A percentile compares a stretch with the other conserved stretches of the same genome.
These are phyloP conservation scores for Kwoniella europaea DNA, from an alignment of 768 basidiomycete species.

Conservation along the genomic window DNA sequence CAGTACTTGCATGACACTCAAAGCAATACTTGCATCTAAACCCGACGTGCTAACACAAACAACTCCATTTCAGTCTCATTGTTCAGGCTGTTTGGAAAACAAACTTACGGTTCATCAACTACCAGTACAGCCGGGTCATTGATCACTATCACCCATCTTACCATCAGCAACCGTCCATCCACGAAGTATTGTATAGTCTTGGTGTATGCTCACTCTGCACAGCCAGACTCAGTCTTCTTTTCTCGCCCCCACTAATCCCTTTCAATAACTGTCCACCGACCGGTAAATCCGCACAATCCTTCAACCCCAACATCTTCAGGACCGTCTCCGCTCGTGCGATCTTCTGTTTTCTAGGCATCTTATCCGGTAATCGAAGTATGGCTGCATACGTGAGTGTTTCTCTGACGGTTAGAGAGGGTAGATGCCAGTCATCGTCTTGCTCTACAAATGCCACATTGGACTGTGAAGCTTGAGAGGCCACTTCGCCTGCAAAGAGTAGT, in stretches of 20 bases:
- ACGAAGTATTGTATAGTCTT: too few relatives aligned
- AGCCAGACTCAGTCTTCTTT: constrained; percentile 62
- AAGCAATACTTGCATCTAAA: constrained; percentile 62
- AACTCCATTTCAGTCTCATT: not conserved
- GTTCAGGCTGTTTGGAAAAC: too few relatives aligned
- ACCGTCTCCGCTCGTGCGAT: constrained; percentile 63
- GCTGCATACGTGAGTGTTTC: constrained; percentile 60
- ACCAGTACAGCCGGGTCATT: constrained; percentile 60
- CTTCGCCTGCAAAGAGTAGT: constrained; percentile 52
- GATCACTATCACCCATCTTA: too few relatives aligned
- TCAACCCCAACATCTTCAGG: constrained; percentile 61
- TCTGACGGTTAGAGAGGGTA: constrained; percentile 57
- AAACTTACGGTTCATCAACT: constrained; percentile 57
- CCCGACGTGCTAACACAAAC: constrained; percentile 56
- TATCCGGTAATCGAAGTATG: constrained; percentile 59
- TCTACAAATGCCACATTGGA: constrained; percentile 59
- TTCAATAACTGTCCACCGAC: constrained; percentile 61
- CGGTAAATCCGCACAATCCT: constrained; percentile 62
- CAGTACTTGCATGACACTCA: constrained; percentile 62
- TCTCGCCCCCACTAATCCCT: constrained; percentile 65
- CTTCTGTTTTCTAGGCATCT: constrained; percentile 56
- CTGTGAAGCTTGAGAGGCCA: constrained; percentile 22
- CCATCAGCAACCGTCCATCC: too few relatives aligned
- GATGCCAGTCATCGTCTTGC: constrained; percentile 61
- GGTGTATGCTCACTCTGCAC: constrained; percentile 59